Conservation (phyloP, 345 rosid species). For the Excoecaria cochinchinensis region DNA sequence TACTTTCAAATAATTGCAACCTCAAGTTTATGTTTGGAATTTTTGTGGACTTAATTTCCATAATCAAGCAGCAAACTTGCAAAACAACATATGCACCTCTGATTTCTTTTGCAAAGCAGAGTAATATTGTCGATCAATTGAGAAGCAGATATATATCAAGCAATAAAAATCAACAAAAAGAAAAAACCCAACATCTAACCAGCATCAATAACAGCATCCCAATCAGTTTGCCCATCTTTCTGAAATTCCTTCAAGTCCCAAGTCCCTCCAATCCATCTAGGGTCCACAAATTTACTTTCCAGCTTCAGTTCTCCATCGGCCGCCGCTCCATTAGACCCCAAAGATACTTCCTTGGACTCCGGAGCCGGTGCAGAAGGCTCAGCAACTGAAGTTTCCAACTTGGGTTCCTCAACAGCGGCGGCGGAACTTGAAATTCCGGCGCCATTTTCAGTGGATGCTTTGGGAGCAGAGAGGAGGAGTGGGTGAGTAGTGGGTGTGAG, state of each 20-base stretch:
- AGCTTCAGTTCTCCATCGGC: constrained; percentile 23
- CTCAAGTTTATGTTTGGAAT: background rate
- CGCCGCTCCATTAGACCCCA: constrained; percentile 39
- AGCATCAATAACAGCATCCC: constrained; percentile 95
- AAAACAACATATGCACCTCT: background rate
- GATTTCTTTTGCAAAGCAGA: background rate
- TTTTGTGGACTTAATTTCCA: background rate
- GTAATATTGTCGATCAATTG: background rate
- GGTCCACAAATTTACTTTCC: constrained; percentile 52
- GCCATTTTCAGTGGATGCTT: constrained; percentile 52
- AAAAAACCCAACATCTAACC: constrained; percentile 43
- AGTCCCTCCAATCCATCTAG: constrained; percentile 81
- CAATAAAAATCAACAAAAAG: background rate
- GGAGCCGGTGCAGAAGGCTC: constrained; percentile 17
- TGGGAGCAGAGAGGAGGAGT: constrained; percentile 32
- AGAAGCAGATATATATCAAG: too few species aligned
- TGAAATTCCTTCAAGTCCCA: constrained; percentile 84
- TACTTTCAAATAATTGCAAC: background rate
- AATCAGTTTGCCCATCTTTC: constrained; percentile 61
- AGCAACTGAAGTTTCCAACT: constrained; percentile 19
- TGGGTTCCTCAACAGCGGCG: constrained; percentile 37
- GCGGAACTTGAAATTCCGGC: constrained; percentile 42
- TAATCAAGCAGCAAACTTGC: background rate
- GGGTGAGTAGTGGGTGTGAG: constrained; percentile 38
- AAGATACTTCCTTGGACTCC: constrained; percentile 17